Conservation (phyloP, 768 basidiomycete genomes). For the Guyanaporus albipodus region DNA sequence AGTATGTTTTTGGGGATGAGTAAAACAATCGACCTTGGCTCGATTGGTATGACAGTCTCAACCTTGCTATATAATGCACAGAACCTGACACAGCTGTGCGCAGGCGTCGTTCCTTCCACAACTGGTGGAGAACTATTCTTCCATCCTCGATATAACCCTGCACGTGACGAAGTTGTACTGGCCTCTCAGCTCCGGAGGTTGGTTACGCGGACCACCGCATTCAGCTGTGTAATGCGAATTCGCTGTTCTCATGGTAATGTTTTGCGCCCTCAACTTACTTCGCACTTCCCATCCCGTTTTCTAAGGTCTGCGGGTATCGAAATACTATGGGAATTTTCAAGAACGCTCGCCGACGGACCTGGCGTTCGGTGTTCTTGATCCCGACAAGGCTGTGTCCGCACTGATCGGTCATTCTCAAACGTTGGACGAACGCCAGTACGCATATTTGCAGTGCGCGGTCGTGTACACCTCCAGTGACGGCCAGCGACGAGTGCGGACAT, state of each 20-base stretch:
- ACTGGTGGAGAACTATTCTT: conserved; percentile 92
- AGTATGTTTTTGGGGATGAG: conserved; percentile 83
- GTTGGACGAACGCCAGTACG: conserved; percentile 68
- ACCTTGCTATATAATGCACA: conserved; percentile 1
- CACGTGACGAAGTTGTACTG: conserved; percentile 60
- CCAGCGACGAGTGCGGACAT: conserved; percentile 75
- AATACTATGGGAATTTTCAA: conserved; percentile 72
- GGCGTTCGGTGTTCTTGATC: conserved; percentile 73
- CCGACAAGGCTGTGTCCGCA: conserved; percentile 76
- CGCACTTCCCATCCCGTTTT: conserved; percentile 4
- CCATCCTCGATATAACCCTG: conserved; percentile 81
- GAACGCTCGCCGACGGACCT: conserved; percentile 67
- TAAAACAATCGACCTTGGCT: conserved; percentile 81
- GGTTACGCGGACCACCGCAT: conserved; percentile 66
- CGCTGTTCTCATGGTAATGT: conserved; percentile 78
- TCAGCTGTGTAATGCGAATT: conserved; percentile 75
- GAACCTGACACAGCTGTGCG: conserved; percentile 2
- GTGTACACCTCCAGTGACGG: conserved; percentile 80
- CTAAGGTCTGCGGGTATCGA: conserved; percentile 58
- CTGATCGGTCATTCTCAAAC: conserved; percentile 66
- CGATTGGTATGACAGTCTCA: conserved; percentile 54
- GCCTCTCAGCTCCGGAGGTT: conserved; percentile 75
- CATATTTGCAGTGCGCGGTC: conserved; percentile 81
- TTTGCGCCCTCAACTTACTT: conserved; percentile 3
- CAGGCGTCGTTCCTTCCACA: conserved; percentile 60